A percentile compares a stretch with the other conserved stretches of the same genome.
phyloP scores from a whole-genome alignment of 306 rosid genomes.

The Trifolium dubium region DNA sequence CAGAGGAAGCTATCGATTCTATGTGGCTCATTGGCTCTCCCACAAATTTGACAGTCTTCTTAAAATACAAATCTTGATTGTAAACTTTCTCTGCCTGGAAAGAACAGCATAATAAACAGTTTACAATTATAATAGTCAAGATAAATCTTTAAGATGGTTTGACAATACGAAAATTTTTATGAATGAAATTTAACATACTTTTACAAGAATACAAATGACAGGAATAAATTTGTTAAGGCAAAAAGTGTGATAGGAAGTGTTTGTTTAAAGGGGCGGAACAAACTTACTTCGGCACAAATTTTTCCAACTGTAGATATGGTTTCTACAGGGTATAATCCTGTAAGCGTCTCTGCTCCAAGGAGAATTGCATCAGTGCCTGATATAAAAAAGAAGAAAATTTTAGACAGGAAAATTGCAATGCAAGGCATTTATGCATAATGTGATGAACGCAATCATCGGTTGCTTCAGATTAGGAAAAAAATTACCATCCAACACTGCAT shows the following conservation, averaged over 20 bases:
- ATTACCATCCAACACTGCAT: conserved; percentile 95
- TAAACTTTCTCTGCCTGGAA: conserved; percentile 92
- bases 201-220: neutral
- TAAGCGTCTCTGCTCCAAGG: conserved; percentile 93
- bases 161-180: neutral
- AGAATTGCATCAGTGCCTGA: conserved; percentile 97
- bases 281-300: conserved; percentile 86
- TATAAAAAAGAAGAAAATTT: conserved; percentile 29
- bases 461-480: conserved; percentile 62
- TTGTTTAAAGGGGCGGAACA: conserved; percentile 17
- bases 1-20: conserved; percentile 97
- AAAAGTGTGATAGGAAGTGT: conserved; percentile 1
- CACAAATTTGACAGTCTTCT: conserved; percentile 79
- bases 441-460: conserved; percentile 65
- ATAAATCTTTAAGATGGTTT: neutral
- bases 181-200: neutral
- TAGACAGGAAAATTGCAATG: conserved; percentile 24
- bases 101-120: conserved; percentile 26
- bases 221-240: neutral
- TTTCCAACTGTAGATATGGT: conserved; percentile 87
- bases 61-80: conserved; percentile 87
- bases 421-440: conserved; percentile 25
- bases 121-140: neutral
- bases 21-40: conserved; percentile 97
- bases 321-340: conserved; percentile 91